phyloP scores from a whole-genome alignment of 2,329 filamentous ascomycete species.

The Cladophialophora psammophila region DNA sequence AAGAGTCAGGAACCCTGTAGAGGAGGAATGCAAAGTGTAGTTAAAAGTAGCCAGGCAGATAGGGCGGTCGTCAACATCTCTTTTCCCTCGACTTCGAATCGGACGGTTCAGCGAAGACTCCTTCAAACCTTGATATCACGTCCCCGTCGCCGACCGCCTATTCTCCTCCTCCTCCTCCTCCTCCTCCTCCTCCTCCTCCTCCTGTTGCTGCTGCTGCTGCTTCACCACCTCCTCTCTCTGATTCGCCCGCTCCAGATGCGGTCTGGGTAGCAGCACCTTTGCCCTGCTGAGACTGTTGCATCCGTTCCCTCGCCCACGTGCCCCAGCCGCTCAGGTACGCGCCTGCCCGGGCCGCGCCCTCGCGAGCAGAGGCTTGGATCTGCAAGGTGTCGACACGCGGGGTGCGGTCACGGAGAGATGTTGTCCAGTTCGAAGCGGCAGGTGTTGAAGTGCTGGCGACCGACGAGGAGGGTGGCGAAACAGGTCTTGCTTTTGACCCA shows the following conservation, averaged over 20 bases:
- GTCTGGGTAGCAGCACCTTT: neutral
- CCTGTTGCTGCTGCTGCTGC: neutral
- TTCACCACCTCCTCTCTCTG: neutral
- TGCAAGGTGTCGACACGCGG: conserved; percentile 55
- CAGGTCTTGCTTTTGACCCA: conserved; percentile 37
- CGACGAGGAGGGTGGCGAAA: conserved; percentile 31
- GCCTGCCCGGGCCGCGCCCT: conserved; percentile 63
- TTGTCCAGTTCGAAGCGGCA: conserved; percentile 40
- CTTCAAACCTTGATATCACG: no score
- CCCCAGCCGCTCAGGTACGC: conserved; percentile 71
- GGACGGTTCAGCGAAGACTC: no score
- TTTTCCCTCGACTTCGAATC: no score
- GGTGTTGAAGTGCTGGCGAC: conserved; percentile 21
- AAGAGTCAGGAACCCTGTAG: no score
- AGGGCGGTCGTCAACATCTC: no score
- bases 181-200: neutral
- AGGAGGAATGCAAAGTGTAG: no score
- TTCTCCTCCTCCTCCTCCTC: neutral
- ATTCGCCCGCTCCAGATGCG: neutral
- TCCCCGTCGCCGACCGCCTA: no score
- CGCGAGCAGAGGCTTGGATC: conserved; percentile 62
- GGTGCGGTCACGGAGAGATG: conserved; percentile 41
- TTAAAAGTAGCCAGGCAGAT: no score
- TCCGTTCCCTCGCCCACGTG: conserved; percentile 62
- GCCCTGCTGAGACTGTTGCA: conserved; percentile 25